These are phyloP conservation scores for Microsporum audouinii DNA, from an alignment of 2,329 filamentous ascomycete species.

Conservation along the genomic window DNA sequence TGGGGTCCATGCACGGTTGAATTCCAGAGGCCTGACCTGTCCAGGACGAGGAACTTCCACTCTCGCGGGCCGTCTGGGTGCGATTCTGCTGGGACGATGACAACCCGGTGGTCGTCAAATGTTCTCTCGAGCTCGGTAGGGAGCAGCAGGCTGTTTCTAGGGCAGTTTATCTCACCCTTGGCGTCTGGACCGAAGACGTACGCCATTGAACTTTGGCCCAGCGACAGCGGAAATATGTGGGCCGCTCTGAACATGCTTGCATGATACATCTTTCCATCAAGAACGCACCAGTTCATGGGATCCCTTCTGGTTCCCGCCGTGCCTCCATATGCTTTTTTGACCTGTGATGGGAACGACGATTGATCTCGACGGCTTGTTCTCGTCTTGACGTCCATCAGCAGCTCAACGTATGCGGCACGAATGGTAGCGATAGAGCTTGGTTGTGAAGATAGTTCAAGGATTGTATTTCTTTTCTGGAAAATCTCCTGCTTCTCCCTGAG, in stretches of 20 bases:
- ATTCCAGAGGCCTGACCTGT: neutral
- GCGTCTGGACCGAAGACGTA: constrained; percentile 9
- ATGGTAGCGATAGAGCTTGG: neutral
- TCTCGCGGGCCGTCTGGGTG: neutral
- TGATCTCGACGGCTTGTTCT: neutral
- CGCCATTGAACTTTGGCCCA: constrained; percentile 5
- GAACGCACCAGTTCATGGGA: neutral
- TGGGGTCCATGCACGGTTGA: neutral
- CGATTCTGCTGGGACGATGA: neutral
- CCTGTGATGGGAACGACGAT: neutral
- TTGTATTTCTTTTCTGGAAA: neutral
- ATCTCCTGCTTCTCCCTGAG: too few species aligned
- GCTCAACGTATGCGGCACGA: neutral
- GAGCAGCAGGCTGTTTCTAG: constrained; percentile 7
- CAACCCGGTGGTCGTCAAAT: neutral
- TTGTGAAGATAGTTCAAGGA: neutral
- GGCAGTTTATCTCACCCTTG: constrained; percentile 4
- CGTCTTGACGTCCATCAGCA: neutral
- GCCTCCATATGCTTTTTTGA: neutral
- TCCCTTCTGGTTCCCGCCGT: neutral
- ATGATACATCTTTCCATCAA: neutral
- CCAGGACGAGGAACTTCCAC: neutral
- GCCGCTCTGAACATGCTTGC: neutral
- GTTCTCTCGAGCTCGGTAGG: neutral
- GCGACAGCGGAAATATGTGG: constrained; percentile 9